phyloP scores from a whole-genome alignment of 208 protist genomes.

The Acanthamoeba triangularis region DNA sequence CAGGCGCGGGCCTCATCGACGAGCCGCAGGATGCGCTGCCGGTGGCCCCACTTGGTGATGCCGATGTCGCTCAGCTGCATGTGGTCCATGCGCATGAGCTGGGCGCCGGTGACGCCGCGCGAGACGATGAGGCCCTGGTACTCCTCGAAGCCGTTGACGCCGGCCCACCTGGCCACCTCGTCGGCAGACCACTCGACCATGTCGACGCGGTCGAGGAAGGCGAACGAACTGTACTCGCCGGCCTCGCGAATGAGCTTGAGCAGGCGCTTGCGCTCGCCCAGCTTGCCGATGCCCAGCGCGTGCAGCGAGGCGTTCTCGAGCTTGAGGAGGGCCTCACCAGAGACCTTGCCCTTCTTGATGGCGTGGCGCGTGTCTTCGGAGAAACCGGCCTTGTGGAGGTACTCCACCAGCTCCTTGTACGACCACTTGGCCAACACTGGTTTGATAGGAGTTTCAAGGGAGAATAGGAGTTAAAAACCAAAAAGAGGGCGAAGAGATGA shows the following conservation, averaged over 20 bases:
- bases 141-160: conserved; percentile 31
- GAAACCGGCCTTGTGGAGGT: background rate
- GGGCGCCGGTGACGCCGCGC: conserved; percentile 15
- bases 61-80: background rate
- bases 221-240: background rate
- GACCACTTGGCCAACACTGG: background rate
- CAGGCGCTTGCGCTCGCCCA: conserved; percentile 17
- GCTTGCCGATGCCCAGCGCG: background rate
- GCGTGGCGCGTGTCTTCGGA: background rate
- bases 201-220: conserved; percentile 5
- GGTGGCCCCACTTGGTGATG: conserved; percentile 21
- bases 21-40: conserved; percentile 3
- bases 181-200: conserved; percentile 22
- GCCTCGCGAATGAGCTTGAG: conserved; percentile 14
- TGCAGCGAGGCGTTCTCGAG: background rate
- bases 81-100: conserved; percentile 51
- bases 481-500: background rate
- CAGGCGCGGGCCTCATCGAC: background rate
- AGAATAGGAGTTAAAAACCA: too few species aligned
- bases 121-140: background rate
- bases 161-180: conserved; percentile 17
- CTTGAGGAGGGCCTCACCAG: conserved; percentile 47
- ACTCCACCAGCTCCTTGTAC: background rate
- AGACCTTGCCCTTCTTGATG: conserved; percentile 32
- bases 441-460: background rate